These are phyloP conservation scores for Termitomyces sp. DNA, from an alignment of 768 basidiomycete species.

Conservation along the genomic window DNA sequence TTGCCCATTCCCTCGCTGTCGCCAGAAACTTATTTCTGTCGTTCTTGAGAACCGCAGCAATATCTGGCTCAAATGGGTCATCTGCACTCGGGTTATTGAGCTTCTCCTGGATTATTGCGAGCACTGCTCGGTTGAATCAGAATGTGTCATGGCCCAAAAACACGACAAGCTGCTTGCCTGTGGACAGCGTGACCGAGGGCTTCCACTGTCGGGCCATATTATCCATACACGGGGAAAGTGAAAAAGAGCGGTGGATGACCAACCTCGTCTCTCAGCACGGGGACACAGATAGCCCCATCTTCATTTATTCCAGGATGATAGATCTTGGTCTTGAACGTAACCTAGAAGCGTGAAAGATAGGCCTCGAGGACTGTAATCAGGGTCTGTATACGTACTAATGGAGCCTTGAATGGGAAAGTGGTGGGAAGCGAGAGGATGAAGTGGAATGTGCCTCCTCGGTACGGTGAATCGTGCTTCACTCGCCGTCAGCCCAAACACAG, in stretches of 20 bases:
- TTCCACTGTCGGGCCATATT: constrained; percentile 60
- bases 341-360: constrained; percentile 34
- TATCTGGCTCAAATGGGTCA: constrained; percentile 85
- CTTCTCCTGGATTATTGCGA: constrained; percentile 75
- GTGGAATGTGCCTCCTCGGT: constrained; percentile 75
- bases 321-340: constrained; percentile 63
- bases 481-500: constrained; percentile 2
- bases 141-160: background rate
- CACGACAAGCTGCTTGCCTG: constrained; percentile 37
- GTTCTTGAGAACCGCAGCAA: constrained; percentile 78
- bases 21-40: constrained; percentile 68
- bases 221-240: background rate
- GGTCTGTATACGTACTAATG: constrained; percentile 41
- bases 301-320: constrained; percentile 92
- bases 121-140: constrained; percentile 37
- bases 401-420: constrained; percentile 88
- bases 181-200: constrained; percentile 67
- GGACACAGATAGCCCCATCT: constrained; percentile 80
- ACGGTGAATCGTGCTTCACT: constrained; percentile 66
- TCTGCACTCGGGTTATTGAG: constrained; percentile 84
- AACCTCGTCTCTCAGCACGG: constrained; percentile 82
- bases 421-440: constrained; percentile 68
- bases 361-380: background rate
- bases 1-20: constrained; percentile 80
- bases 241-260: background rate